Percentiles rank a stretch among this genome's conserved stretches.
Conservation (phyloP, 2,329 filamentous ascomycete genomes). For the Penicillium sp. region DNA sequence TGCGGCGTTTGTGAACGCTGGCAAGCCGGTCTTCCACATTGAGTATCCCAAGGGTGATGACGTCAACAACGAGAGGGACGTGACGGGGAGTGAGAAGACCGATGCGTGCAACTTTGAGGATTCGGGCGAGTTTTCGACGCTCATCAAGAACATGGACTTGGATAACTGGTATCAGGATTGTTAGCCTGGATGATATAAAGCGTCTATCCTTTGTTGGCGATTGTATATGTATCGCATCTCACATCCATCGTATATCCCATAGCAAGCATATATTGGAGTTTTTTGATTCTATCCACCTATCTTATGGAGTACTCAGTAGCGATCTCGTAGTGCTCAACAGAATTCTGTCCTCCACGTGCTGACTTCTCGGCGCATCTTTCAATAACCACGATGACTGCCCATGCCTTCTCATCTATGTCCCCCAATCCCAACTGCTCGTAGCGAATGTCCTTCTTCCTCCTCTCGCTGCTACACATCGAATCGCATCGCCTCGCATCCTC, state of each 20-base stretch:
- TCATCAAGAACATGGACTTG: conserved; percentile 69
- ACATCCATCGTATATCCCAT: background rate
- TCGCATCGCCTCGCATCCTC: background rate
- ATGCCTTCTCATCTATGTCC: background rate
- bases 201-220: background rate
- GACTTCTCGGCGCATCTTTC: background rate
- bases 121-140: conserved; percentile 62
- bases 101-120: conserved; percentile 55
- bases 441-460: background rate
- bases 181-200: conserved; percentile 9
- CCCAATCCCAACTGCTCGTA: background rate
- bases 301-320: background rate
- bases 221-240: background rate
- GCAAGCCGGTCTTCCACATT: conserved; percentile 74
- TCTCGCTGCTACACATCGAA: background rate
- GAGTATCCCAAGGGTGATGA: conserved; percentile 66
- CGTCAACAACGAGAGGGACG: conserved; percentile 38
- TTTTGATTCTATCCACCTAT: background rate
- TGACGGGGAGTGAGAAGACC: conserved; percentile 40
- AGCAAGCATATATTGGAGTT: background rate
- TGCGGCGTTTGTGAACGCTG: conserved; percentile 60
- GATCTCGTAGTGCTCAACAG: background rate
- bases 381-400: background rate
- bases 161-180: conserved; percentile 68
- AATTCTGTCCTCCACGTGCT: too few relatives aligned